Evolutionary conservation across 225 moss, liverwort and hornwort genomes (phyloP).

Genomic region (Bryum argenteum): DNA sequence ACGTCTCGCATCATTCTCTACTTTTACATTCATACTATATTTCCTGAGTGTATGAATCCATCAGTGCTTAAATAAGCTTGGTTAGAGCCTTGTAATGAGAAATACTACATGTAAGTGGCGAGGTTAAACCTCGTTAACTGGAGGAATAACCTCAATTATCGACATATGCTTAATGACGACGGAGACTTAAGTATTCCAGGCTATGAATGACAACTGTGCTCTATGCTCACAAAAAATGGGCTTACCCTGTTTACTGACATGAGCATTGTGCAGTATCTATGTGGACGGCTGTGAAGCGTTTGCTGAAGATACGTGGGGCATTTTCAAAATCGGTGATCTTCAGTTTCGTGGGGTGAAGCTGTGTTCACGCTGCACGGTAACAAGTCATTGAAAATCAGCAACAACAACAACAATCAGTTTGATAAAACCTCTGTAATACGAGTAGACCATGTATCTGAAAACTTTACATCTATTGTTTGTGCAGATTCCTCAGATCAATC

Average conservation of each 20-base stretch:
- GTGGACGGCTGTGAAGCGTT: conserved; percentile 79
- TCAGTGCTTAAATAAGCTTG: neutral
- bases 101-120: no score
- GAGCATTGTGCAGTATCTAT: conserved; percentile 58
- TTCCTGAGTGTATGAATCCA: neutral
- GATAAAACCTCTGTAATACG: no score
- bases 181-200: no score
- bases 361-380: conserved; percentile 86
- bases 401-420: neutral
- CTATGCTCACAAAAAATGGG: no score
- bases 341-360: conserved; percentile 83
- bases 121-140: no score
- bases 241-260: neutral
- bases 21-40: neutral
- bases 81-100: no score
- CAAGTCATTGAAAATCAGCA: neutral
- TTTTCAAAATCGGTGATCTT: conserved; percentile 70
- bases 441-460: no score
- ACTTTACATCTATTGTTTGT: neutral
- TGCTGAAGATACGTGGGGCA: conserved; percentile 78
- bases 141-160: no score
- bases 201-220: no score
- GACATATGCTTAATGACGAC: no score
- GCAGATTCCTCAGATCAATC: conserved; percentile 47
- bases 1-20: conserved; percentile 16